phyloP scores from a whole-genome alignment of 2,329 filamentous ascomycete species.

The Aspergillus tamarii region DNA sequence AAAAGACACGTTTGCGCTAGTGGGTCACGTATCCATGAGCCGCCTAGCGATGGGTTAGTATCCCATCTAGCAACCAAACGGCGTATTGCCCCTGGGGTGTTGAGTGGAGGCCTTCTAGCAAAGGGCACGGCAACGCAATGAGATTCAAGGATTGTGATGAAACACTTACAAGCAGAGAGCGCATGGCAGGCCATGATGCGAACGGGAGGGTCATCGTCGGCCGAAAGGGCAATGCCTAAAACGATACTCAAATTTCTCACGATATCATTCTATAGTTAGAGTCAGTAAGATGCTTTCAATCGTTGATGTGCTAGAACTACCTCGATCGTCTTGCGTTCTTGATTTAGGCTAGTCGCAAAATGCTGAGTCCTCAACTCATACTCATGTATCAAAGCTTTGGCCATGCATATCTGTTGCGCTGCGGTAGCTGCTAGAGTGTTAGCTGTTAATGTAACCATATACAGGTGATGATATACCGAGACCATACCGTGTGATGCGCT shows the following conservation, averaged over 20 bases:
- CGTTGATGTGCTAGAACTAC: conserved; percentile 19
- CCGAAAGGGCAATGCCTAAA: conserved; percentile 38
- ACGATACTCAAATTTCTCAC: conserved; percentile 33
- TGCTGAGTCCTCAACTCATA: conserved; percentile 25
- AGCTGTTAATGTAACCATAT: background rate
- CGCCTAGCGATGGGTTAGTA: conserved; percentile 21
- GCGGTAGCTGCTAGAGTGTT: conserved; percentile 30
- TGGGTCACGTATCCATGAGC: conserved; percentile 36
- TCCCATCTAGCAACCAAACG: background rate
- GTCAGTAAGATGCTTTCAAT: conserved; percentile 13
- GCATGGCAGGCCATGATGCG: conserved; percentile 40
- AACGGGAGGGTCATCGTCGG: conserved; percentile 36
- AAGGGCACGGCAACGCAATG: background rate
- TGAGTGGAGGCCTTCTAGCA: background rate
- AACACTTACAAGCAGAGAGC: conserved; percentile 34
- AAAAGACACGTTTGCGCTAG: conserved; percentile 27
- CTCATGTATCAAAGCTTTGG: conserved; percentile 33
- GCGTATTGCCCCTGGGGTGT: background rate
- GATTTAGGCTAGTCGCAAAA: conserved; percentile 14
- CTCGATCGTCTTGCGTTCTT: conserved; percentile 25
- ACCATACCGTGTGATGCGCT: conserved; percentile 35
- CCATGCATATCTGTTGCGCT: conserved; percentile 38
- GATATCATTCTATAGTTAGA: conserved; percentile 27
- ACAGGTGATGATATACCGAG: background rate
- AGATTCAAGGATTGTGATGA: background rate